Conservation (phyloP, 805 yeast genomes). For the Saccharomycopsis vini region DNA sequence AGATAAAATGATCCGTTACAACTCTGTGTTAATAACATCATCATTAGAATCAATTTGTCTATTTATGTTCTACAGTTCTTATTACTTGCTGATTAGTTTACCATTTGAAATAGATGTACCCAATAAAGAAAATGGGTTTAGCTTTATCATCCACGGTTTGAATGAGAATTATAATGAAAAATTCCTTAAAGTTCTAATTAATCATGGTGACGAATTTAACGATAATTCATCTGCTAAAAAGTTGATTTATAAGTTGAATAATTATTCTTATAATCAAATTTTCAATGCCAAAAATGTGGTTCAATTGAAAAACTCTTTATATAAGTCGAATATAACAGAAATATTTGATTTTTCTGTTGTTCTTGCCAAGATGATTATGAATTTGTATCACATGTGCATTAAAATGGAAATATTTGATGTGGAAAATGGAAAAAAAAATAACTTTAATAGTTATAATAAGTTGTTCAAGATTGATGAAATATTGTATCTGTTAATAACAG, state of each 20-base stretch:
- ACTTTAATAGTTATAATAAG: slow-evolving; percentile 4
- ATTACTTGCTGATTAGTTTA: slow-evolving; percentile 12
- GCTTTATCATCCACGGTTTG: slow-evolving; percentile 11
- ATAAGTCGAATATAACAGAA: slow-evolving; percentile 9
- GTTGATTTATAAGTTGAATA: slow-evolving; percentile 9
- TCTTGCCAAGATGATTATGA: slow-evolving; percentile 10
- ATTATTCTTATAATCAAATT: slow-evolving; percentile 14
- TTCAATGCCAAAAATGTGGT: slow-evolving; percentile 16
- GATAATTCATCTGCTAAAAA: neutral
- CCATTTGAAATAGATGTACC: slow-evolving; percentile 15
- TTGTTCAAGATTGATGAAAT: slow-evolving; percentile 16
- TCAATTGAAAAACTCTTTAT: slow-evolving; percentile 3
- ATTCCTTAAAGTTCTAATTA: slow-evolving; percentile 5
- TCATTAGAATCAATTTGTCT: slow-evolving; percentile 15
- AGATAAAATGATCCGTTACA: slow-evolving; percentile 7
- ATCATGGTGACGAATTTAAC: neutral
- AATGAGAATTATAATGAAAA: slow-evolving; percentile 11
- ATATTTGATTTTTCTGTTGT: slow-evolving; percentile 13
- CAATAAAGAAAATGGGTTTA: neutral
- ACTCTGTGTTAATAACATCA: slow-evolving; percentile 1
- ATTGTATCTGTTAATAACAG: slow-evolving; percentile 12
- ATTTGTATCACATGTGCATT: slow-evolving; percentile 7
- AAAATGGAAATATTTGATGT: slow-evolving; percentile 3
- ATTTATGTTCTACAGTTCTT: slow-evolving; percentile 11
- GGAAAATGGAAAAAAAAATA: neutral